A percentile compares a stretch with the other conserved stretches of the same genome.
Conservation (phyloP, 257 asterid species). For the Gentiana macrophylla region DNA sequence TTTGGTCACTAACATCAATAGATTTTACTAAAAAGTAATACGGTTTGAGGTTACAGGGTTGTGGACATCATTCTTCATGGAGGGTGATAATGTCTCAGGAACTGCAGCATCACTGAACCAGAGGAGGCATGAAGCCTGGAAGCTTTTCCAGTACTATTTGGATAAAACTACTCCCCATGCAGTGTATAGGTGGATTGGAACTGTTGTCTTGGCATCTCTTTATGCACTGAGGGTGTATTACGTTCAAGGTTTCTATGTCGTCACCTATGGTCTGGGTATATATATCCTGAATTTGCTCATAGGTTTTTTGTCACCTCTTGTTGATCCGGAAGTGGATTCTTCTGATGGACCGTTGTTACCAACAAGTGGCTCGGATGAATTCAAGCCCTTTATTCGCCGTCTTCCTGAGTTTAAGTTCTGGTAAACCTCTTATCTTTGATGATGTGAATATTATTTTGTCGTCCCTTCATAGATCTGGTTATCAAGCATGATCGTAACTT, state of each 20-base stretch:
- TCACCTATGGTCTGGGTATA: conserved; percentile 84
- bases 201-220: conserved; percentile 35
- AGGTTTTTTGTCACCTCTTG: conserved; percentile 94
- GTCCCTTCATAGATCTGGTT: too few relatives aligned
- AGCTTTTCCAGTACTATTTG: conserved; percentile 69
- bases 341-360: conserved; percentile 80
- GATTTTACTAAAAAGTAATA: too few relatives aligned
- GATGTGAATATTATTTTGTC: not conserved
- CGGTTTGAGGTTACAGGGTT: conserved; percentile 12
- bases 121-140: conserved; percentile 53
- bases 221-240: conserved; percentile 70
- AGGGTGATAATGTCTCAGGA: conserved; percentile 35
- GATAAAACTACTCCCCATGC: conserved; percentile 93
- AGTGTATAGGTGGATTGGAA: conserved; percentile 75
- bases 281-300: conserved; percentile 81
- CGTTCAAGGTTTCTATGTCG: conserved; percentile 82
- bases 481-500: too few relatives aligned
- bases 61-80: conserved; percentile 24
- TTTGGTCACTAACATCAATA: too few relatives aligned
- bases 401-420: conserved; percentile 98
- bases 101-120: conserved; percentile 72
- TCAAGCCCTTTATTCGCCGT: conserved; percentile 94
- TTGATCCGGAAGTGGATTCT: conserved; percentile 78
- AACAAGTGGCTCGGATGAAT: conserved; percentile 94
- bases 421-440: conserved; percentile 22